These are phyloP conservation scores for Cyberlindnera amylophila DNA, from an alignment of 805 yeast genomes.

Conservation along the genomic window DNA sequence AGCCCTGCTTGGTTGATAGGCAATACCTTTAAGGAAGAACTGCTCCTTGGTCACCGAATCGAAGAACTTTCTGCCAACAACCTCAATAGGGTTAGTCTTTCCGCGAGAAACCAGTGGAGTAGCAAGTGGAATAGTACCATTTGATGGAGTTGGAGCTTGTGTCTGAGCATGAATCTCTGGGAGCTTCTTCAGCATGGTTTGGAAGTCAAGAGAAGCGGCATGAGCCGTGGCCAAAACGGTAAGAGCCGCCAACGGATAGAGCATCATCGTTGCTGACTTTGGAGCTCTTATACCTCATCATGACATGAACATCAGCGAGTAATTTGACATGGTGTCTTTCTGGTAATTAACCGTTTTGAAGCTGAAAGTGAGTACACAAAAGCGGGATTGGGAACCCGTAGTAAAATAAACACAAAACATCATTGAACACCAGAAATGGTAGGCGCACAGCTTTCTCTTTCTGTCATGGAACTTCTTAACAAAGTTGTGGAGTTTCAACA, in stretches of 20 bases:
- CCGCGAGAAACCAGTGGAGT: background rate
- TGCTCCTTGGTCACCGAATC: conserved; percentile 68
- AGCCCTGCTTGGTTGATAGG: conserved; percentile 65
- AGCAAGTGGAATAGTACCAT: background rate
- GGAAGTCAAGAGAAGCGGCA: conserved; percentile 1
- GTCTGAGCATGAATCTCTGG: conserved; percentile 4
- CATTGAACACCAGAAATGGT: too few relatives aligned
- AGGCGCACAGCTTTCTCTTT: too few relatives aligned
- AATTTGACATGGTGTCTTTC: too few relatives aligned
- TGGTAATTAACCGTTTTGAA: too few relatives aligned
- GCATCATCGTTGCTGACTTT: background rate
- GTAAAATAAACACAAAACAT: too few relatives aligned
- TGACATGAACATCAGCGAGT: too few relatives aligned
- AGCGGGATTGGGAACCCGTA: too few relatives aligned
- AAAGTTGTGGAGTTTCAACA: too few relatives aligned
- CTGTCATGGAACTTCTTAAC: too few relatives aligned
- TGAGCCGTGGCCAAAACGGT: background rate
- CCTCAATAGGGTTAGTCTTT: conserved; percentile 41
- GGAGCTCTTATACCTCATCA: too few relatives aligned
- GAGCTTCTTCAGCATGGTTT: conserved; percentile 6
- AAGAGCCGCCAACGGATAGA: background rate
- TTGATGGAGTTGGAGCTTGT: background rate
- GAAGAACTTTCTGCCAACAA: conserved; percentile 74
- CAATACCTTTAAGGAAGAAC: conserved; percentile 84
- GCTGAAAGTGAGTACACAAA: too few relatives aligned